A percentile compares a stretch with the other conserved stretches of the same genome.
Conservation (phyloP, 257 asterid genomes). For the Gentiana dahurica region DNA sequence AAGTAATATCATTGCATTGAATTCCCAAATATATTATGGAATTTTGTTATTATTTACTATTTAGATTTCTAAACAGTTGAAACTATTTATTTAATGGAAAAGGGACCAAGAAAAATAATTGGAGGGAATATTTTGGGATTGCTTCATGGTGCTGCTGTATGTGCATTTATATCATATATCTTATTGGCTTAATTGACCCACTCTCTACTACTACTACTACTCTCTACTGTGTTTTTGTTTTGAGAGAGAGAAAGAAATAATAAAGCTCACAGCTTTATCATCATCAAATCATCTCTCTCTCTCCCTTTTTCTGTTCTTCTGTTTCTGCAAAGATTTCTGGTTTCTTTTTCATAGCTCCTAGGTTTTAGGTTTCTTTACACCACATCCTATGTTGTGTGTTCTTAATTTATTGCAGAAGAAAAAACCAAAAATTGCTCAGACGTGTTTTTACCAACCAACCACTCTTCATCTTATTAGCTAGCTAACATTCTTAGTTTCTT, state of each 20-base stretch:
- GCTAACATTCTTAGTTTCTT: not conserved
- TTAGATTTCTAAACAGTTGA: conserved; percentile 27
- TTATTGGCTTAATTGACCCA: conserved; percentile 34
- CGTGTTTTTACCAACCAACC: conserved; percentile 8
- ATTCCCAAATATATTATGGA: conserved; percentile 5
- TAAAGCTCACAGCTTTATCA: not conserved
- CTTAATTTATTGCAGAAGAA: conserved; percentile 24
- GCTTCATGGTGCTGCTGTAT: conserved; percentile 26
- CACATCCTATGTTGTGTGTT: conserved; percentile 25
- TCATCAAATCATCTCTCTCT: conserved; percentile 16
- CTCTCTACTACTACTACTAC: conserved; percentile 3
- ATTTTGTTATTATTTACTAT: conserved; percentile 14
- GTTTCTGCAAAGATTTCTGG: conserved; percentile 7
- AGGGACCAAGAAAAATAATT: conserved; percentile 29
- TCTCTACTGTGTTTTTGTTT: conserved; percentile 1
- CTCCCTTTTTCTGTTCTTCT: conserved; percentile 16
- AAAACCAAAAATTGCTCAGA: no score
- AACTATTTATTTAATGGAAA: conserved; percentile 12
- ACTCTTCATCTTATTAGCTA: conserved; percentile 5
- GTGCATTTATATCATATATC: conserved; percentile 8
- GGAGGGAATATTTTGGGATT: conserved; percentile 19
- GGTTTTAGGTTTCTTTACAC: conserved; percentile 27
- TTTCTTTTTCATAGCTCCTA: conserved; percentile 28
- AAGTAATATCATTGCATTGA: not conserved
- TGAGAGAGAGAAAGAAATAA: conserved; percentile 18